Percentiles rank a stretch among this genome's conserved stretches.
Evolutionary conservation across 1,284 basidiomycete genomes (phyloP).

Genomic region (Leccinum pseudoinsigne): DNA sequence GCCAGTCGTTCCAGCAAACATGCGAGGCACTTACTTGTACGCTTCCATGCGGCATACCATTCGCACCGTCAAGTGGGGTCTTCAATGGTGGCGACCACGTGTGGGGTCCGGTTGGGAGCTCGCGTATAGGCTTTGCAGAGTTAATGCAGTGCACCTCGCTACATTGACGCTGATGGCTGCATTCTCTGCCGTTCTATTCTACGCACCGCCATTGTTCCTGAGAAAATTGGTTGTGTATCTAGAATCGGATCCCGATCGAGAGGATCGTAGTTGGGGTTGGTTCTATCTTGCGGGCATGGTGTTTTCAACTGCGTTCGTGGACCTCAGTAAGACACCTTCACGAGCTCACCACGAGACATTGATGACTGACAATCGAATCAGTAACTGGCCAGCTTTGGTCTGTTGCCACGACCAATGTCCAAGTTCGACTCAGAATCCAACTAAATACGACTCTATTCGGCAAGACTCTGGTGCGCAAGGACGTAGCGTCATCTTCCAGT

Average conservation of each 20-base stretch:
- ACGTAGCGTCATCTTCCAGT: conserved; percentile 66
- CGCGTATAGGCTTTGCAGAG: conserved; percentile 53
- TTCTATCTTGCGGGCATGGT: conserved; percentile 74
- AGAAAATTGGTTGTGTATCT: conserved; percentile 71
- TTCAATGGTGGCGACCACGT: conserved; percentile 36
- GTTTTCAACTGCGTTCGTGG: conserved; percentile 57
- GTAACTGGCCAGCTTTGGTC: conserved; percentile 64
- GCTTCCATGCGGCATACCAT: conserved; percentile 36
- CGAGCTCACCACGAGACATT: not conserved
- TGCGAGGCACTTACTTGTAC: conserved; percentile 65
- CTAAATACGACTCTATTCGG: conserved; percentile 86
- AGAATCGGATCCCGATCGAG: conserved; percentile 57
- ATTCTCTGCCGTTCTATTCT: conserved; percentile 69
- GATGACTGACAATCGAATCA: conserved; percentile 11
- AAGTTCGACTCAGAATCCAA: conserved; percentile 76
- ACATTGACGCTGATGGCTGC: conserved; percentile 58
- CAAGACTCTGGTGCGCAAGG: conserved; percentile 89
- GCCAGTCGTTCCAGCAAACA: conserved; percentile 71
- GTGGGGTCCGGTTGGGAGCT: conserved; percentile 64
- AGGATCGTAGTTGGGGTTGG: conserved; percentile 69
- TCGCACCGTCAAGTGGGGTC: conserved; percentile 39
- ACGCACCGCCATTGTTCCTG: conserved; percentile 78
- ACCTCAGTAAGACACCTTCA: conserved; percentile 47
- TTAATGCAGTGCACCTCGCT: conserved; percentile 47
- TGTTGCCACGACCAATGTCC: conserved; percentile 68